Percentiles rank a stretch among this genome's conserved stretches.
These are phyloP conservation scores for Henckelia pumila DNA, from an alignment of 257 asterid genomes.

Conservation along the genomic window DNA sequence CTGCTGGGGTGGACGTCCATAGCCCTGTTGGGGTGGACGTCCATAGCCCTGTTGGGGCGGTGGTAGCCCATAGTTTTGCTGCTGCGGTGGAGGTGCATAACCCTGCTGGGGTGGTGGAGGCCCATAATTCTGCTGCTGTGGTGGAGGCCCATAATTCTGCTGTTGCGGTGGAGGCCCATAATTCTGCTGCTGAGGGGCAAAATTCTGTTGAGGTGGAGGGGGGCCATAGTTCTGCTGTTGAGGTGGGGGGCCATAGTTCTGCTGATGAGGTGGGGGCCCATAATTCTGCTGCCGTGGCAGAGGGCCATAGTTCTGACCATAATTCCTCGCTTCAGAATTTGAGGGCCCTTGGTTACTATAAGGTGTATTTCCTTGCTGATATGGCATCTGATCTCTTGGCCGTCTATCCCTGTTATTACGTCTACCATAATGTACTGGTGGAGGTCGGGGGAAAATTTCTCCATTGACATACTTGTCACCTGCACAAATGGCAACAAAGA, in stretches of 20 bases:
- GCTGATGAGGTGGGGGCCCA: conserved; percentile 22
- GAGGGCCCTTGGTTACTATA: conserved; percentile 29
- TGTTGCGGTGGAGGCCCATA: conserved; percentile 16
- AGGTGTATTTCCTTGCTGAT: conserved; percentile 27
- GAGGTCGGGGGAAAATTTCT: conserved; percentile 79
- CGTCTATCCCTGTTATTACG: conserved; percentile 38
- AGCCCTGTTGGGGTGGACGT: no score
- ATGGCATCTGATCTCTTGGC: conserved; percentile 34
- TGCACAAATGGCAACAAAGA: conserved; percentile 33
- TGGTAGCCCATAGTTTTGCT: conserved; percentile 30
- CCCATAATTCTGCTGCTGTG: no score
- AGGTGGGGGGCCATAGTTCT: conserved; percentile 11
- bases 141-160: no score
- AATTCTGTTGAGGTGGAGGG: conserved; percentile 29
- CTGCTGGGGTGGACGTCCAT: conserved; percentile 30
- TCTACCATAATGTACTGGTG: conserved; percentile 66
- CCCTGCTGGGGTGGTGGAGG: no score
- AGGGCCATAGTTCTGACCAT: conserved; percentile 21
- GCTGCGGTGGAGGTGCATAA: conserved; percentile 10
- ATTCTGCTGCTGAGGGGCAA: conserved; percentile 30
- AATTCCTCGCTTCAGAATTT: conserved; percentile 24
- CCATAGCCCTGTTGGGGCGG: no score
- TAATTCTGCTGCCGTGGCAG: conserved; percentile 20
- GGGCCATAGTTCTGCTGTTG: conserved; percentile 34
- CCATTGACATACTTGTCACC: conserved; percentile 95